Evolutionary conservation across 441 rosid species (phyloP).

Genomic region (Melastoma candidum): DNA sequence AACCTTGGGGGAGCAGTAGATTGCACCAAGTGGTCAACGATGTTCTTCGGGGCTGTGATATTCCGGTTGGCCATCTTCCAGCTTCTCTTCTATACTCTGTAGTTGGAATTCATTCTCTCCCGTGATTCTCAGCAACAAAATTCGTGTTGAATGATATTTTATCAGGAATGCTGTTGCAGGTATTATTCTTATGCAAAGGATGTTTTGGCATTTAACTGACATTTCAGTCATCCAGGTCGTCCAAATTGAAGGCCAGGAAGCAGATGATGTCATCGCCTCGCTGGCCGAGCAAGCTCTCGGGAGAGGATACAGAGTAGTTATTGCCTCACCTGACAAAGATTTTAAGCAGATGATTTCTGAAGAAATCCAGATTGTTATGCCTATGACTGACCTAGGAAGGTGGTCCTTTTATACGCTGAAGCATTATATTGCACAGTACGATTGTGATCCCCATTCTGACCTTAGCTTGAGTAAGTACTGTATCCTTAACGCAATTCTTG

Average conservation of each 20-base stretch:
- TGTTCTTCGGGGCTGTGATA: too few species aligned
- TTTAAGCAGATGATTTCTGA: conserved; percentile 90
- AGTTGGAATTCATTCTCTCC: too few species aligned
- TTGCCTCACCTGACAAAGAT: conserved; percentile 96
- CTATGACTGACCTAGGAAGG: conserved; percentile 54
- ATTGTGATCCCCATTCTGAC: conserved; percentile 70
- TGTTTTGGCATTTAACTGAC: background rate
- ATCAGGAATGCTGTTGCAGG: too few species aligned
- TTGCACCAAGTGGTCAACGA: too few species aligned
- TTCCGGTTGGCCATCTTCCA: too few species aligned
- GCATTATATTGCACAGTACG: conserved; percentile 69
- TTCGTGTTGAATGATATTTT: too few species aligned
- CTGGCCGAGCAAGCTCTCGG: conserved; percentile 53
- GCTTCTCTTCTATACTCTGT: too few species aligned
- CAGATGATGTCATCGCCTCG: conserved; percentile 89
- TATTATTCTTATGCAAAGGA: too few species aligned
- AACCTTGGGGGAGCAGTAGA: too few species aligned
- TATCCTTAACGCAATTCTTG: conserved; percentile 3
- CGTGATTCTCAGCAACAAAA: too few species aligned
- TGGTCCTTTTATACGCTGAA: conserved; percentile 88
- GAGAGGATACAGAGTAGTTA: conserved; percentile 51
- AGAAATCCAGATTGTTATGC: conserved; percentile 80
- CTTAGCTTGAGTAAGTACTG: conserved; percentile 73
- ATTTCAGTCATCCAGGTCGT: conserved; percentile 41
- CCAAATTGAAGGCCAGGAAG: conserved; percentile 66